Evolutionary conservation across 148 eudicot species (phyloP).

Genomic region (Camellia granthamiana): DNA sequence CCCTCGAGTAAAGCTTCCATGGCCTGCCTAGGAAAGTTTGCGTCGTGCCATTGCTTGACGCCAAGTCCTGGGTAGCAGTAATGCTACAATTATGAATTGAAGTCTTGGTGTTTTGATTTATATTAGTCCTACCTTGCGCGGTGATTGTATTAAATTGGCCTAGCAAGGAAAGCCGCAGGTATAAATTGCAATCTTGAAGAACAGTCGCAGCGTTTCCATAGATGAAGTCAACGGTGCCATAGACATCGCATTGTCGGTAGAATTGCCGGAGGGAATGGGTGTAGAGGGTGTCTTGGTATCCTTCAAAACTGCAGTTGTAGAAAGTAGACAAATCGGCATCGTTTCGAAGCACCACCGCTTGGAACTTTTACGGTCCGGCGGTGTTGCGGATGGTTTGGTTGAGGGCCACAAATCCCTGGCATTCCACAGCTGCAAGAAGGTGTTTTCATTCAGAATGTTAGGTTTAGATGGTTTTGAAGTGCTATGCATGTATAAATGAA

Average conservation of each 20-base stretch:
- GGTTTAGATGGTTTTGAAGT: no score
- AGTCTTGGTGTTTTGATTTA: no score
- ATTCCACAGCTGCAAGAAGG: constrained; percentile 28
- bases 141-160: constrained; percentile 28
- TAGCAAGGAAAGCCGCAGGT: constrained; percentile 21
- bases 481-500: no score
- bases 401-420: constrained; percentile 23
- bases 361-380: constrained; percentile 31
- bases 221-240: constrained; percentile 43
- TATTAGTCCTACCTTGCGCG: no score
- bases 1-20: constrained; percentile 32
- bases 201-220: constrained; percentile 35
- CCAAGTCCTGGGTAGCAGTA: no score
- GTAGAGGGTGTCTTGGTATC: no score
- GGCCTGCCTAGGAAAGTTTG: constrained; percentile 35
- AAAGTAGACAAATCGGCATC: no score
- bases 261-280: constrained; percentile 21
- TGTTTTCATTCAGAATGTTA: no score
- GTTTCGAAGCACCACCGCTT: constrained; percentile 32
- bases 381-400: constrained; percentile 36
- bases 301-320: no score
- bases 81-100: no score
- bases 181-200: constrained; percentile 33
- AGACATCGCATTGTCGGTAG: constrained; percentile 35
- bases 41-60: constrained; percentile 17